Evolutionary conservation across 2,329 filamentous ascomycete species (phyloP).

Genomic region (Hypoxylon sp.): DNA sequence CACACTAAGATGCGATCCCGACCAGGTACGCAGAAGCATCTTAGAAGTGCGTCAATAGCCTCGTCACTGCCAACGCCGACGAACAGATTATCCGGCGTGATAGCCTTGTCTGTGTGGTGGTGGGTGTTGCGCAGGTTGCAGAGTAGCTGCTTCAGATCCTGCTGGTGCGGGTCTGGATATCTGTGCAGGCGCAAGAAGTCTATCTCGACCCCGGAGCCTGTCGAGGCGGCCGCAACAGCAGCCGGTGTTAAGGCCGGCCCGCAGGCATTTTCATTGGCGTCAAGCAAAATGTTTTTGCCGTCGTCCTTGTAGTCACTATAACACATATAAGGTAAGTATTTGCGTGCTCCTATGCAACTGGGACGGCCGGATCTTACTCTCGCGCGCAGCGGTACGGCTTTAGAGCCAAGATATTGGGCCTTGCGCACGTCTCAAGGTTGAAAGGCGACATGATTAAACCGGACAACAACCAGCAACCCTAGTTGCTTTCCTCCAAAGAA

Average conservation of each 20-base stretch:
- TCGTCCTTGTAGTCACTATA: constrained; percentile 97
- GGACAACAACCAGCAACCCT: constrained; percentile 9
- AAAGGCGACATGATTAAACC: constrained; percentile 72
- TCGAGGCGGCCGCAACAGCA: constrained; percentile 62
- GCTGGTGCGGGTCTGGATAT: constrained; percentile 97
- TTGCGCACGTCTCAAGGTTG: constrained; percentile 80
- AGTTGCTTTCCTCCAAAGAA: constrained; percentile 15
- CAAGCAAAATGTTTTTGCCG: constrained; percentile 93
- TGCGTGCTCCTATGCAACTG: background rate
- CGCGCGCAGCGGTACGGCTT: constrained; percentile 85
- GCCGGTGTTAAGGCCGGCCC: constrained; percentile 80
- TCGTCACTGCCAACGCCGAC: constrained; percentile 97
- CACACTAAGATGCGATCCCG: constrained; percentile 93
- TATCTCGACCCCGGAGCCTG: constrained; percentile 68
- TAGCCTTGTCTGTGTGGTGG: constrained; percentile 79
- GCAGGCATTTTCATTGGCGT: constrained; percentile 98
- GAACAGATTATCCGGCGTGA: constrained; percentile 88
- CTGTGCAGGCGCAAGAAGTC: constrained; percentile 89
- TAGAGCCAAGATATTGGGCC: constrained; percentile 82
- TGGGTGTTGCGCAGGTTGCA: constrained; percentile 91
- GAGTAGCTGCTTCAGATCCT: constrained; percentile 85
- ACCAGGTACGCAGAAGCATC: constrained; percentile 92
- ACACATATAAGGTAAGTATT: constrained; percentile 53
- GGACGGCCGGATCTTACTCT: constrained; percentile 71
- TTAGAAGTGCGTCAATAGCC: constrained; percentile 93